Percentiles rank a stretch among this genome's conserved stretches.
These are phyloP conservation scores for Limnomonas spitsbergensis DNA, from an alignment of 139 green algal genomes.

Conservation along the genomic window DNA sequence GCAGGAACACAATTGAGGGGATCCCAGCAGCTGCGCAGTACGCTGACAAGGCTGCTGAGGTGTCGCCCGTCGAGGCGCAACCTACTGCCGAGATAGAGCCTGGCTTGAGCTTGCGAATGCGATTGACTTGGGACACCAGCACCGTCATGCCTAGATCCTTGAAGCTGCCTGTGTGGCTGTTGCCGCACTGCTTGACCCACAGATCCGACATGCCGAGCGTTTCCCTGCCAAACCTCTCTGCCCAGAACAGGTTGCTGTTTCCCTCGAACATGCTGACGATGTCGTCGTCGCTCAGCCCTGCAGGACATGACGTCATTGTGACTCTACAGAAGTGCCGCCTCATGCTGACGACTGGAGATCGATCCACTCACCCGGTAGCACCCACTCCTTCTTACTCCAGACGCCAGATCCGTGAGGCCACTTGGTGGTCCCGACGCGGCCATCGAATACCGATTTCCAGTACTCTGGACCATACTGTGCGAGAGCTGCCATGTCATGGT, in stretches of 20 bases:
- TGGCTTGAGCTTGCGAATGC: constrained; percentile 82
- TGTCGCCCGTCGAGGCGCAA: constrained; percentile 98
- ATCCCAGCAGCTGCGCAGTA: constrained; percentile 97
- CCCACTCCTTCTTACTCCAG: constrained; percentile 99
- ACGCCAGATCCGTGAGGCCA: constrained; percentile 98
- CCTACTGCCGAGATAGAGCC: constrained; percentile 89
- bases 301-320: background rate
- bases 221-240: constrained; percentile 93
- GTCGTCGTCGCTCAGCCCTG: constrained; percentile 85
- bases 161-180: constrained; percentile 96
- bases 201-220: constrained; percentile 90
- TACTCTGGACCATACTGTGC: constrained; percentile 80
- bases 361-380: constrained; percentile 72
- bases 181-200: constrained; percentile 99
- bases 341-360: background rate
- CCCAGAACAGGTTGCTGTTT: constrained; percentile 99
- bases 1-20: constrained; percentile 98
- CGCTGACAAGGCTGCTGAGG: constrained; percentile 91
- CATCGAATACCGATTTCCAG: constrained; percentile 93
- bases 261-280: constrained; percentile 99
- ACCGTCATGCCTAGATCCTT: constrained; percentile 99
- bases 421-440: constrained; percentile 77
- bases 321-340: background rate
- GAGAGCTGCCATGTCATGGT: constrained; percentile 93
- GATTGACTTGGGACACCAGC: constrained; percentile 78